Conservation (phyloP, 2,329 filamentous ascomycete species). For the Aureobasidium sp. region DNA sequence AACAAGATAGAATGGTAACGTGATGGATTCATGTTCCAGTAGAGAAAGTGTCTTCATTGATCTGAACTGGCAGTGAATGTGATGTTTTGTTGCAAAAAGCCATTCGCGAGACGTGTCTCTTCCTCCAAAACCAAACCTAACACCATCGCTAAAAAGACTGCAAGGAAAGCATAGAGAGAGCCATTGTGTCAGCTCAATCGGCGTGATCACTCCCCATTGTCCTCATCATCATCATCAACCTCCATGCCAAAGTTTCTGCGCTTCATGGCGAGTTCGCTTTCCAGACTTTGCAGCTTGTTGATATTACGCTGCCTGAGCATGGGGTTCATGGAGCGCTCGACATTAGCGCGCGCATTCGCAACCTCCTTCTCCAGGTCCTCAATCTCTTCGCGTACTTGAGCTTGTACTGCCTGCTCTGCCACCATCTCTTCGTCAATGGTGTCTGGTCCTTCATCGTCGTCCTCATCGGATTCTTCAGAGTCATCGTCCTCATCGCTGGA, state of each 20-base stretch:
- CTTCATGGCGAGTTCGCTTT: slow-evolving; percentile 48
- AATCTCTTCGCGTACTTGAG: slow-evolving; percentile 46
- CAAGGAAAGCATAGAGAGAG: not conserved
- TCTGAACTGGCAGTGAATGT: not conserved
- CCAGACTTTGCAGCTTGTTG: slow-evolving; percentile 42
- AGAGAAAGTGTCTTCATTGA: not conserved
- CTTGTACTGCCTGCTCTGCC: slow-evolving; percentile 39
- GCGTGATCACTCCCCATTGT: not conserved
- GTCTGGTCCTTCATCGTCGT: slow-evolving; percentile 28
- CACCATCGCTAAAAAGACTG: slow-evolving; percentile 4
- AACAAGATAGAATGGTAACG: not conserved
- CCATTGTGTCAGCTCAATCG: not conserved
- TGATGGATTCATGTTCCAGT: not conserved
- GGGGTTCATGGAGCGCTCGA: slow-evolving; percentile 38
- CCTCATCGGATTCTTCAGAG: slow-evolving; percentile 22
- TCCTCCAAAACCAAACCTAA: not conserved
- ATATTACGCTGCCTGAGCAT: slow-evolving; percentile 43
- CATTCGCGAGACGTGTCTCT: not conserved
- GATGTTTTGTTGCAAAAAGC: not conserved
- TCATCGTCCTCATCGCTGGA: slow-evolving; percentile 19
- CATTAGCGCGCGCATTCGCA: slow-evolving; percentile 29
- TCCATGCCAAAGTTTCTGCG: slow-evolving; percentile 34
- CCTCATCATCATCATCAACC: slow-evolving; percentile 20
- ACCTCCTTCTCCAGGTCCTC: slow-evolving; percentile 47
- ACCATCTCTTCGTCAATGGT: slow-evolving; percentile 46